These are phyloP conservation scores for Aspergillus sclerotioniger DNA, from an alignment of 495 filamentous ascomycete species.

Conservation along the genomic window DNA sequence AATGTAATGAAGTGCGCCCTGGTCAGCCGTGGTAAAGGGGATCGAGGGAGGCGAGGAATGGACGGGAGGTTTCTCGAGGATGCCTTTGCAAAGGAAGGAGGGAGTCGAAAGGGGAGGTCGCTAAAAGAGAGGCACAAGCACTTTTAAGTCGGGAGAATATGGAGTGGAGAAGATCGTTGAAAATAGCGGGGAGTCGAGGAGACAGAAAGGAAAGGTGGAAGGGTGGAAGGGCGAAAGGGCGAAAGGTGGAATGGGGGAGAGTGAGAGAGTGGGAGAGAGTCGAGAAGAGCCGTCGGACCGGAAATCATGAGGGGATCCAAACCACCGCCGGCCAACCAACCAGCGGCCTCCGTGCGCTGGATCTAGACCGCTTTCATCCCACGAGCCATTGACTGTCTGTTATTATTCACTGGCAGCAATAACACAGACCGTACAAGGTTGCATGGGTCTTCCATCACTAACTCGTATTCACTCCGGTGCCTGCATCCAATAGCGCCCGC, in stretches of 20 bases:
- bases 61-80: background rate
- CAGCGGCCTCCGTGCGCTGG: slow-evolving; percentile 11
- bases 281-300: slow-evolving; percentile 9
- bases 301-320: slow-evolving; percentile 22
- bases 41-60: background rate
- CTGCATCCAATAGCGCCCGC: background rate
- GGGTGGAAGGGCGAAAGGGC: no score
- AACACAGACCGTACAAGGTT: background rate
- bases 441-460: background rate
- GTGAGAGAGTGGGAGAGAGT: background rate
- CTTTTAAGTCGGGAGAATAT: background rate
- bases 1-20: background rate
- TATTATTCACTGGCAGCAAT: background rate
- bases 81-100: background rate
- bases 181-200: slow-evolving; percentile 5
- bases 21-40: background rate
- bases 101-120: background rate
- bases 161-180: slow-evolving; percentile 4
- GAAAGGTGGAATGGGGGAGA: background rate
- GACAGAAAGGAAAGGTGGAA: no score
- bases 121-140: background rate
- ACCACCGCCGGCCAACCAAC: slow-evolving; percentile 8
- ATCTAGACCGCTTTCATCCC: slow-evolving; percentile 21
- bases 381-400: background rate
- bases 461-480: background rate